Conservation (phyloP, 2,329 filamentous ascomycete genomes). For the Pseudomassariella vexata region DNA sequence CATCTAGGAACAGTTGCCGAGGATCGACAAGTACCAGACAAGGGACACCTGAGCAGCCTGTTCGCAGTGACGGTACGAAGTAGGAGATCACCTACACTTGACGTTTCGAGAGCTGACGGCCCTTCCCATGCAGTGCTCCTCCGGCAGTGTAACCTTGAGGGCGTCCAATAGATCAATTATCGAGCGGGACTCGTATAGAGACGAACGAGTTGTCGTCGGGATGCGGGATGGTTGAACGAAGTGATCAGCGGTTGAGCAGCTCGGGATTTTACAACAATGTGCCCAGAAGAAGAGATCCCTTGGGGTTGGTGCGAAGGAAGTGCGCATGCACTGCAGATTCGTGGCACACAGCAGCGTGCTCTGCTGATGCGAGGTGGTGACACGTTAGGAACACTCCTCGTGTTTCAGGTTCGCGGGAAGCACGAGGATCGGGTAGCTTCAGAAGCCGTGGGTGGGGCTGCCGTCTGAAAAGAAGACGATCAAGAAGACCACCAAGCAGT, state of each 20-base stretch:
- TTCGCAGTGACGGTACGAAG: slow-evolving; percentile 25
- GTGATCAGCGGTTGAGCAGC: too few species aligned
- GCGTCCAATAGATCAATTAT: too few species aligned
- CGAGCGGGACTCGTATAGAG: too few species aligned
- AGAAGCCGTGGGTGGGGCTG: slow-evolving; percentile 13
- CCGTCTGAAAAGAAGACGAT: slow-evolving; percentile 24
- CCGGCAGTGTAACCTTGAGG: slow-evolving; percentile 8
- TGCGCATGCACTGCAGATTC: slow-evolving; percentile 14
- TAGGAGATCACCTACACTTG: slow-evolving; percentile 34
- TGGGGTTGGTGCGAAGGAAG: slow-evolving; percentile 1
- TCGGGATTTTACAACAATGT: too few species aligned
- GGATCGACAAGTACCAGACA: too few species aligned
- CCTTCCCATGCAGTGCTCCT: slow-evolving; percentile 20
- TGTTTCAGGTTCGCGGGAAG: slow-evolving; percentile 35
- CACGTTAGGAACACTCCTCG: slow-evolving; percentile 20
- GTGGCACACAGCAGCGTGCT: slow-evolving; percentile 17
- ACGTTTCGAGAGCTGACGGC: slow-evolving; percentile 33
- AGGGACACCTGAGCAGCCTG: slow-evolving; percentile 21
- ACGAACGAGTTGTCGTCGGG: too few species aligned
- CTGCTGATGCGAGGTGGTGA: slow-evolving; percentile 15
- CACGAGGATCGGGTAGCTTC: slow-evolving; percentile 15
- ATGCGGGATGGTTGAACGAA: too few species aligned
- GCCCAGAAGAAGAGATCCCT: slow-evolving; percentile 1
- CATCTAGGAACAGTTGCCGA: too few species aligned
- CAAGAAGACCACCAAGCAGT: slow-evolving; percentile 18